Evolutionary conservation across 2,329 filamentous ascomycete species (phyloP), one percentile per base, ranked within the genome.

Genomic region (Neocucurbitaria cava): DNA sequence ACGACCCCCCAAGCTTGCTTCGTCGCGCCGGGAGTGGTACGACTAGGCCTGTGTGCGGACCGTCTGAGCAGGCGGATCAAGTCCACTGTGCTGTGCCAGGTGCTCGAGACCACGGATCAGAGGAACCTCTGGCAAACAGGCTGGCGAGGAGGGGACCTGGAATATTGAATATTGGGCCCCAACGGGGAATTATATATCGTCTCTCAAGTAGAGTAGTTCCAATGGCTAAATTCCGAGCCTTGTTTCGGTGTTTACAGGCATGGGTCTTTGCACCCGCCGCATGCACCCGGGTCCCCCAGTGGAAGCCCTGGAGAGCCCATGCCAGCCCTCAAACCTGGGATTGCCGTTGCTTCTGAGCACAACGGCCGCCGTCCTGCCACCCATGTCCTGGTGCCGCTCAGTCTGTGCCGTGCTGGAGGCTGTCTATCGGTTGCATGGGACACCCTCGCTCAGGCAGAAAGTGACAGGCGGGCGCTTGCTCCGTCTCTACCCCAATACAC

Each of bases 101-200:
- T 40, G 38, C 38, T 60, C 47, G 36, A 59, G 47, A 51, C 58
- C 60, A 69, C 68, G 61, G 69, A 28, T 61, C 64, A 68, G 64
- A 66, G 69, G 69, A 68, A 61, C 59, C 23, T 58, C 54, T 54
- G 52, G 58, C 63, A 56, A 55, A 55, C 50, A 52, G 52, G 49
- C 54, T 54, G 48, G 58, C 61, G 59, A 52, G 43, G 54, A 40
- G 49, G 46, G 52, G 51, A 48, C 40, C 50, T 61, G 55, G 61
- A 56, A 69, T 65, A 66, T 71, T 70, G 61, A 56, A 69, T 65
- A 66, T 71, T 70, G 65, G 68, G 62, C 62, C 52, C 58, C 62
- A 59, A 66, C 63, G 58, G 51, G 50, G 41, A 57, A 53, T 65
- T 68, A 70, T 70, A 70, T 67, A 64, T 66, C 40, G 52, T 56